Evolutionary conservation across 2,329 filamentous ascomycete species (phyloP).

Genomic region (Amauroascus verrucosus): DNA sequence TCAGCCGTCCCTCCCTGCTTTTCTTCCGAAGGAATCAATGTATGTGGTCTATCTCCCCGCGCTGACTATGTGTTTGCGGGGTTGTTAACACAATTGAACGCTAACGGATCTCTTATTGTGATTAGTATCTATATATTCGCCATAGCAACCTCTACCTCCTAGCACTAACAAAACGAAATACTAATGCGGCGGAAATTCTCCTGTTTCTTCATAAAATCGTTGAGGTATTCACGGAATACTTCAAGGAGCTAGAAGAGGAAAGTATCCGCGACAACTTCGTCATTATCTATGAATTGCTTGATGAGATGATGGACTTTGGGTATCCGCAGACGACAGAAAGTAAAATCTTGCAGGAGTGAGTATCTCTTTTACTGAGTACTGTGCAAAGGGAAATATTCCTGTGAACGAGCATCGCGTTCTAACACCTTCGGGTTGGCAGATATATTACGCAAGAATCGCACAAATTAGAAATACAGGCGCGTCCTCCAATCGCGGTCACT

Average conservation of each 20-base stretch:
- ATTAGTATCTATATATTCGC: constrained; percentile 92
- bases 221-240: constrained; percentile 99
- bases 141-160: constrained; percentile 99
- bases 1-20: constrained; percentile 96
- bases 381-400: too few species aligned
- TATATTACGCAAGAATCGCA: constrained; percentile 99
- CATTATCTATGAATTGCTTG: constrained; percentile 94
- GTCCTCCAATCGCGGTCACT: constrained; percentile 93
- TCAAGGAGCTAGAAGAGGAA: constrained; percentile 97
- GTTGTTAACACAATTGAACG: constrained; percentile 13
- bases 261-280: constrained; percentile 99
- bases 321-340: constrained; percentile 97
- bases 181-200: constrained; percentile 95
- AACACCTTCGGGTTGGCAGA: constrained; percentile 26
- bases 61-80: constrained; percentile 3
- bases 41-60: constrained; percentile 38
- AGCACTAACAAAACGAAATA: constrained; percentile 95
- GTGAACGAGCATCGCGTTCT: not conserved
- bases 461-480: constrained; percentile 92
- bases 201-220: constrained; percentile 97
- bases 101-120: constrained; percentile 11
- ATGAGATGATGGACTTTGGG: constrained; percentile 99
- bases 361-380: not conserved
- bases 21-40: constrained; percentile 96
- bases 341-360: constrained; percentile 88